Percentiles rank a stretch among this genome's conserved stretches.
These are phyloP conservation scores for Coniochaeta sp. DNA, from an alignment of 2,329 filamentous ascomycete genomes.

Conservation along the genomic window DNA sequence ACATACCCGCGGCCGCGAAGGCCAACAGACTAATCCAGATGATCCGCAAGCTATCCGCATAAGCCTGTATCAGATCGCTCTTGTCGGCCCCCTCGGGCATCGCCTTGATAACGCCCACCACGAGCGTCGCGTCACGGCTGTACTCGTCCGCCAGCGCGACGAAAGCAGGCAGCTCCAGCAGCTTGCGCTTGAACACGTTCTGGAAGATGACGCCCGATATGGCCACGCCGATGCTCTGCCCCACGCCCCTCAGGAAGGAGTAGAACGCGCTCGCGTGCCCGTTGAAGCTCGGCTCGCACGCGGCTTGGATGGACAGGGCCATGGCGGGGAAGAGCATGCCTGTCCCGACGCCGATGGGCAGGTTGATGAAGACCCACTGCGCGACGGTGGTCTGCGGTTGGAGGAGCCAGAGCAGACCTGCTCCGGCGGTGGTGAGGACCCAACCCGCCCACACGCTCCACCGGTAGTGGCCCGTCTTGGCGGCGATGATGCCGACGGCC, in stretches of 20 bases:
- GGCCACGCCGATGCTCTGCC: constrained; percentile 58
- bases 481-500: constrained; percentile 45
- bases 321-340: constrained; percentile 61
- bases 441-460: constrained; percentile 56
- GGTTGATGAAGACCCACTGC: constrained; percentile 52
- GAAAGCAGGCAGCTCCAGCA: constrained; percentile 39
- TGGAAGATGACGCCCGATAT: constrained; percentile 64
- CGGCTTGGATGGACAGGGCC: constrained; percentile 55
- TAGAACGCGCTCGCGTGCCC: constrained; percentile 58
- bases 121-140: constrained; percentile 48
- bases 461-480: constrained; percentile 50
- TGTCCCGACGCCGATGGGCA: constrained; percentile 52
- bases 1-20: constrained; percentile 16
- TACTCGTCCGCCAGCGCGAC: constrained; percentile 33
- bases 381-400: constrained; percentile 37
- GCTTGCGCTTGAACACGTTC: constrained; percentile 48
- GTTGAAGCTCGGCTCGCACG: constrained; percentile 34
- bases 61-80: constrained; percentile 21
- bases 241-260: constrained; percentile 58
- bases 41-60: constrained; percentile 21
- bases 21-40: constrained; percentile 25
- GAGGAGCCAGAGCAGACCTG: constrained; percentile 46
- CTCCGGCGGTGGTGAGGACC: constrained; percentile 48
- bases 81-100: constrained; percentile 29
- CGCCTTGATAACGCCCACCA: constrained; percentile 49